Evolutionary conservation across 2,329 filamentous ascomycete species (phyloP).

Genomic region (Colletotrichum orbiculare): DNA sequence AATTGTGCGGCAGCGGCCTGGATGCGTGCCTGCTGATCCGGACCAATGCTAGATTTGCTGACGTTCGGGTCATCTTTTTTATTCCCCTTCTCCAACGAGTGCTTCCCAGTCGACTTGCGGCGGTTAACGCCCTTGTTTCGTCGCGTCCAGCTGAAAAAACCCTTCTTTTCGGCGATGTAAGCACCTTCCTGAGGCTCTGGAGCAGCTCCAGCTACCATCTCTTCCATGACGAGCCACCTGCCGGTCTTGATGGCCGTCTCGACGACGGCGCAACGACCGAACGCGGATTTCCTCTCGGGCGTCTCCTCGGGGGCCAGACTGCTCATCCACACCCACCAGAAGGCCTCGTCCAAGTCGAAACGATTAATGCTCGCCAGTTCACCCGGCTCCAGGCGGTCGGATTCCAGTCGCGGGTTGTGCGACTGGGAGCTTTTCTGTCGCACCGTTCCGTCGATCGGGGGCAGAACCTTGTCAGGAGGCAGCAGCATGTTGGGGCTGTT

Average conservation of each 20-base stretch:
- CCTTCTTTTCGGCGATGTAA: conserved; percentile 95
- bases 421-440: conserved; percentile 90
- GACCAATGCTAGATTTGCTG: conserved; percentile 87
- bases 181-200: conserved; percentile 85
- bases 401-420: conserved; percentile 78
- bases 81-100: conserved; percentile 59
- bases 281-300: conserved; percentile 85
- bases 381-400: conserved; percentile 82
- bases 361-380: conserved; percentile 92
- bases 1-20: conserved; percentile 90
- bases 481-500: conserved; percentile 76
- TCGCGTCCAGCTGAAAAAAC: conserved; percentile 88
- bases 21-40: conserved; percentile 92
- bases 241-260: conserved; percentile 86
- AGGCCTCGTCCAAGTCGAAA: conserved; percentile 91
- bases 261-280: conserved; percentile 91
- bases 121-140: conserved; percentile 72
- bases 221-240: conserved; percentile 94
- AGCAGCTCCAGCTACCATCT: conserved; percentile 93
- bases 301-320: conserved; percentile 94
- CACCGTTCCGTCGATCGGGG: conserved; percentile 78
- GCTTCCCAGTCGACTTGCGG: conserved; percentile 77
- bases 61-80: conserved; percentile 55
- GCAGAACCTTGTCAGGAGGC: conserved; percentile 91
- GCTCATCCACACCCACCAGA: conserved; percentile 99